These are phyloP conservation scores for Calonectria pteridis DNA, from an alignment of 2,329 filamentous ascomycete species.

Conservation along the genomic window DNA sequence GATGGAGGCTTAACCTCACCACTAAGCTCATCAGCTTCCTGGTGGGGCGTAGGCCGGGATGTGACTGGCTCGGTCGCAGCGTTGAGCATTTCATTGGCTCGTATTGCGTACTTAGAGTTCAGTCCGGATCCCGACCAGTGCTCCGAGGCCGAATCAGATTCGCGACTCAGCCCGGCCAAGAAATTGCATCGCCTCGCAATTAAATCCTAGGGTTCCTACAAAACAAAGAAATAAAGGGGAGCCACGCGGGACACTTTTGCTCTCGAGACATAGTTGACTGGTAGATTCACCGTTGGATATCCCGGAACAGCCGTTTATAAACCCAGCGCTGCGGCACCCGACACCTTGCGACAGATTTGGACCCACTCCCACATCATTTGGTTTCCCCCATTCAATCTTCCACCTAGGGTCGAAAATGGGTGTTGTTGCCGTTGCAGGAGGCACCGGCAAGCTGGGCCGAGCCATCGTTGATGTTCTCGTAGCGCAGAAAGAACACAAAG, in stretches of 20 bases:
- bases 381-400: not conserved
- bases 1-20: not conserved
- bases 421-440: not conserved
- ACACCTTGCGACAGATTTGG: not conserved
- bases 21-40: not conserved
- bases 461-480: not conserved
- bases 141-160: not conserved
- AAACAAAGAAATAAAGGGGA: not conserved
- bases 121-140: not conserved
- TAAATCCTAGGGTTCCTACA: not conserved
- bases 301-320: not conserved
- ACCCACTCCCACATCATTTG: not conserved
- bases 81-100: not conserved
- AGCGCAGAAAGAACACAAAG: not conserved
- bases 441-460: not conserved
- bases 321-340: too few species aligned
- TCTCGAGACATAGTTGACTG: not conserved
- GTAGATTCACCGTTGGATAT: not conserved
- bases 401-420: not conserved
- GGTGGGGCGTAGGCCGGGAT: not conserved
- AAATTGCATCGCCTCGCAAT: not conserved
- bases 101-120: not conserved
- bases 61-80: not conserved
- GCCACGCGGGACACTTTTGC: not conserved
- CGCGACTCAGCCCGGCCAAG: not conserved